phyloP scores from a whole-genome alignment of 2,329 filamentous ascomycete genomes.

The Hortaea werneckii region DNA sequence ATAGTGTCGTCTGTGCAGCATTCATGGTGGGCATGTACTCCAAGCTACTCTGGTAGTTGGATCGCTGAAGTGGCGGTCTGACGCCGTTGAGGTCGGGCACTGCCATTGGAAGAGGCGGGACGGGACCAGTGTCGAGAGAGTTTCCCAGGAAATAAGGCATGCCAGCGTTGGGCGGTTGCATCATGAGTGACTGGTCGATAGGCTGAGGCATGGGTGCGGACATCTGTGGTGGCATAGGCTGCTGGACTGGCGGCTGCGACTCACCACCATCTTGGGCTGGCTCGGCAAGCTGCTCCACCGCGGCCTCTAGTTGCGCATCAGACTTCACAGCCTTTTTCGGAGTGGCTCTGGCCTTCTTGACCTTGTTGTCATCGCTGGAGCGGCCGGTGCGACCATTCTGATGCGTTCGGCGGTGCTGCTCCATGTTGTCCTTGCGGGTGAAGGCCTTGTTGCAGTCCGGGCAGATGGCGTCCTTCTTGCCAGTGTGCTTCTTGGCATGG shows the following conservation, averaged over 20 bases:
- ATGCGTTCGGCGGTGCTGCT: constrained; percentile 71
- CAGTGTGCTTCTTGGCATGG: constrained; percentile 75
- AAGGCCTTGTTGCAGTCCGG: constrained; percentile 69
- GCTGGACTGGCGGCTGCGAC: neutral
- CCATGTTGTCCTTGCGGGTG: constrained; percentile 78
- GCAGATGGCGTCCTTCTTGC: constrained; percentile 65
- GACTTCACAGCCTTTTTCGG: constrained; percentile 22
- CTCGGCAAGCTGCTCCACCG: constrained; percentile 25
- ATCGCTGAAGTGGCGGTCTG: constrained; percentile 24
- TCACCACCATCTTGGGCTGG: constrained; percentile 7
- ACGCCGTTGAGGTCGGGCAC: constrained; percentile 18
- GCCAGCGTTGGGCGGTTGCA: constrained; percentile 10
- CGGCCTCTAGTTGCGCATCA: constrained; percentile 23
- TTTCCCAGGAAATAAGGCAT: constrained; percentile 24
- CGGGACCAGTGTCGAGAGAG: constrained; percentile 23
- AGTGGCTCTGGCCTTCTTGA: constrained; percentile 33
- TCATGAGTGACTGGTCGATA: constrained; percentile 19
- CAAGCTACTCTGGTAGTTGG: constrained; percentile 22
- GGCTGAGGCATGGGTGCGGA: constrained; percentile 5
- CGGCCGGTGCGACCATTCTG: constrained; percentile 40
- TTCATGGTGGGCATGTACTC: constrained; percentile 24
- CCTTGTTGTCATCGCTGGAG: constrained; percentile 34
- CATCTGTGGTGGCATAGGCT: neutral
- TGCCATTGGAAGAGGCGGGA: constrained; percentile 23
- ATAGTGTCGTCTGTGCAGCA: constrained; percentile 10